Evolutionary conservation across 2,329 filamentous ascomycete genomes (phyloP).

Genomic region (Claviceps lovelessii): DNA sequence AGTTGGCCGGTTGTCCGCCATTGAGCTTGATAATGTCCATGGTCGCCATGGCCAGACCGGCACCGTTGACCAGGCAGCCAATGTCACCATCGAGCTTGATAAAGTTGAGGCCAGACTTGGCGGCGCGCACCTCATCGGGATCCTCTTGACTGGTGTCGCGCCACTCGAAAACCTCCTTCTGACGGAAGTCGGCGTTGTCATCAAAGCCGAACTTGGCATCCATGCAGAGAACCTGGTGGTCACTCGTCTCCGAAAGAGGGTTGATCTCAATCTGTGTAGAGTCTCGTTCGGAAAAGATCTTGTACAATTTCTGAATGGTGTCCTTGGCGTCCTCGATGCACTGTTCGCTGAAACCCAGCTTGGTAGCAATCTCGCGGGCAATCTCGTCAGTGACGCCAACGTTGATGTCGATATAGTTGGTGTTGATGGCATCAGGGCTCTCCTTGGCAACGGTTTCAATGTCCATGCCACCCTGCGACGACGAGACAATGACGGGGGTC

Average conservation of each 20-base stretch:
- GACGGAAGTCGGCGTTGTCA: conserved; percentile 96
- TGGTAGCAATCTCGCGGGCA: conserved; percentile 72
- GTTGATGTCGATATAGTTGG: conserved; percentile 88
- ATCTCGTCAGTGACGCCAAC: conserved; percentile 91
- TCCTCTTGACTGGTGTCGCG: conserved; percentile 94
- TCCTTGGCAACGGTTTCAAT: conserved; percentile 98
- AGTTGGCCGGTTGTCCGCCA: conserved; percentile 90
- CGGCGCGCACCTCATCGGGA: conserved; percentile 91
- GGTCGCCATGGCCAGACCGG: conserved; percentile 97
- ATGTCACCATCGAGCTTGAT: conserved; percentile 99
- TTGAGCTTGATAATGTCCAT: conserved; percentile 99
- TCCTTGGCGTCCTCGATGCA: conserved; percentile 91
- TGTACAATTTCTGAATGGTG: conserved; percentile 97
- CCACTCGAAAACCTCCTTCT: conserved; percentile 90
- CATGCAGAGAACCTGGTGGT: conserved; percentile 98
- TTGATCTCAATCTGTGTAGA: conserved; percentile 99
- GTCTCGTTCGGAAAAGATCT: conserved; percentile 96
- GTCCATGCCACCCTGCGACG: conserved; percentile 97
- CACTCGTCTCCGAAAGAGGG: conserved; percentile 92
- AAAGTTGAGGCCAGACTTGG: conserved; percentile 92
- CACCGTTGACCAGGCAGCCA: conserved; percentile 96
- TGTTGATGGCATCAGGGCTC: conserved; percentile 87
- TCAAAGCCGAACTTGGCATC: conserved; percentile 98
- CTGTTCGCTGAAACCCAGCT: conserved; percentile 95
- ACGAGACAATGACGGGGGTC: conserved; percentile 89